Conservation (phyloP, 2,329 filamentous ascomycete genomes). For the Endothia cerciana region DNA sequence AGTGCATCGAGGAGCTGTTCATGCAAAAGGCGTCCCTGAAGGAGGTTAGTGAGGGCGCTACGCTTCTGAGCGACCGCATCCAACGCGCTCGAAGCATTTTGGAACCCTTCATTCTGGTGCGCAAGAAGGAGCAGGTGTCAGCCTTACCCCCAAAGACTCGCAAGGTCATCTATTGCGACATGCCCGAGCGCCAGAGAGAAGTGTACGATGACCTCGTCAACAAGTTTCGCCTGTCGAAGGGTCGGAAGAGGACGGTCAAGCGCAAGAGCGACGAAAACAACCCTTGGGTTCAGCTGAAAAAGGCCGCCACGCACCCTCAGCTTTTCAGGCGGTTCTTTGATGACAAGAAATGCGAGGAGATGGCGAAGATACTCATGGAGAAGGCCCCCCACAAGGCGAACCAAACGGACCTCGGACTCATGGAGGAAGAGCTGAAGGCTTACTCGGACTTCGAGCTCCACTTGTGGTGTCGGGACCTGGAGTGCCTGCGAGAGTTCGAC, state of each 20-base stretch:
- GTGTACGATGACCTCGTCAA: constrained; percentile 72
- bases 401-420: constrained; percentile 55
- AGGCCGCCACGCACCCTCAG: constrained; percentile 89
- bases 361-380: constrained; percentile 76
- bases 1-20: constrained; percentile 85
- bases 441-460: constrained; percentile 69
- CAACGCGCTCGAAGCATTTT: constrained; percentile 87
- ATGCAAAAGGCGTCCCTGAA: constrained; percentile 87
- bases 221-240: constrained; percentile 65
- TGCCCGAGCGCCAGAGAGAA: constrained; percentile 71
- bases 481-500: constrained; percentile 58
- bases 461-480: constrained; percentile 65
- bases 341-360: constrained; percentile 74
- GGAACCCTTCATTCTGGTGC: constrained; percentile 90
- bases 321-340: constrained; percentile 83
- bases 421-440: constrained; percentile 60
- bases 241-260: constrained; percentile 60
- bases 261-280: constrained; percentile 64
- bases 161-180: constrained; percentile 78
- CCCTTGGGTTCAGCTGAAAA: constrained; percentile 86
- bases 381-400: constrained; percentile 62
- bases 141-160: constrained; percentile 82
- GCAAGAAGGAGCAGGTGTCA: constrained; percentile 87
- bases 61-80: constrained; percentile 87
- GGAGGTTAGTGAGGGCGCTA: constrained; percentile 76